Percentiles rank a stretch among this genome's conserved stretches.
Evolutionary conservation across 768 basidiomycete species (phyloP).

Genomic region (Daedaleopsis sinensis): DNA sequence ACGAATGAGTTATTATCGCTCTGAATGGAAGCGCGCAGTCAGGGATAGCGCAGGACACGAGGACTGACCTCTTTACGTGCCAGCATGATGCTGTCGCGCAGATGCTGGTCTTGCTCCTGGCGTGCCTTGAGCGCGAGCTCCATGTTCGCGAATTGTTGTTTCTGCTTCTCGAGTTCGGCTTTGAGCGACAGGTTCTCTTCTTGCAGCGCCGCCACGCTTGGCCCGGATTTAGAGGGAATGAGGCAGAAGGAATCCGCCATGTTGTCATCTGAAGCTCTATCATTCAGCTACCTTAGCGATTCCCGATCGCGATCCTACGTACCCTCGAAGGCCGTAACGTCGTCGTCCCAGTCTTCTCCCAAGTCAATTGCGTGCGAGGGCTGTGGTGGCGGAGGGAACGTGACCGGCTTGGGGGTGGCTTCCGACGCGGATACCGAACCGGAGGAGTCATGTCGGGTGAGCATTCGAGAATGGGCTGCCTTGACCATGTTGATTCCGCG

Average conservation of each 20-base stretch:
- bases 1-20: background rate
- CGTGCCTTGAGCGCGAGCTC: conserved; percentile 68
- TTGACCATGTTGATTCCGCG: conserved; percentile 40
- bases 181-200: conserved; percentile 71
- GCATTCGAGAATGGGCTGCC: conserved; percentile 31
- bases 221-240: conserved; percentile 64
- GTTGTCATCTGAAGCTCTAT: conserved; percentile 51
- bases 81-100: conserved; percentile 81
- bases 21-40: background rate
- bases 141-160: conserved; percentile 58
- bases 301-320: conserved; percentile 17
- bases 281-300: background rate
- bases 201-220: conserved; percentile 51
- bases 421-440: conserved; percentile 24
- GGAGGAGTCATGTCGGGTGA: conserved; percentile 31
- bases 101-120: conserved; percentile 76
- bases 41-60: background rate
- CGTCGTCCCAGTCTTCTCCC: conserved; percentile 61
- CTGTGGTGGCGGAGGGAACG: conserved; percentile 33
- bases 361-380: conserved; percentile 19
- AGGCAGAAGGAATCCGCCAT: conserved; percentile 82
- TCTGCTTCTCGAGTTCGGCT: conserved; percentile 57
- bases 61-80: conserved; percentile 62
- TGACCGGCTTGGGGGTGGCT: conserved; percentile 22
- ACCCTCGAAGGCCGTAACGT: conserved; percentile 69